A percentile compares a stretch with the other conserved stretches of the same genome.
phyloP scores from a whole-genome alignment of 129 eudicot genomes.

The Logfia minima region DNA sequence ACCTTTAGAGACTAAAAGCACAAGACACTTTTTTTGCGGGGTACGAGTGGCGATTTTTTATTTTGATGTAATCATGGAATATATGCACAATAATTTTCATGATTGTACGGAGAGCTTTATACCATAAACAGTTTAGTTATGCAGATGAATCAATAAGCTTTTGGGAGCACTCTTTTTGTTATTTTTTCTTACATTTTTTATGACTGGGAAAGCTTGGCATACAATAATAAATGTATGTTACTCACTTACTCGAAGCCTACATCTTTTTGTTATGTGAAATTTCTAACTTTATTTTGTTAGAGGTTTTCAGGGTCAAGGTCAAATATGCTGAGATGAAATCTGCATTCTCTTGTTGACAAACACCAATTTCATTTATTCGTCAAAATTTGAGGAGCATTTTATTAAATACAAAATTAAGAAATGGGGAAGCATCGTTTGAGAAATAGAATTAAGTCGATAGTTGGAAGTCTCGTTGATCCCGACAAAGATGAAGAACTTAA shows the following conservation, averaged over 20 bases:
- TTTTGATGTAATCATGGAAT: too few species aligned
- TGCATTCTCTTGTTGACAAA: neutral
- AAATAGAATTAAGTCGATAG: constrained; percentile 46
- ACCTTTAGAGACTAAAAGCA: neutral
- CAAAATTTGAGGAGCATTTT: constrained; percentile 5
- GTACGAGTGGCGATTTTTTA: neutral
- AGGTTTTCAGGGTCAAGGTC: constrained; percentile 3
- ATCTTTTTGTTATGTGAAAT: neutral
- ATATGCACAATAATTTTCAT: neutral
- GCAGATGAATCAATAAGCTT: neutral
- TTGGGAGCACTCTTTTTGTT: neutral
- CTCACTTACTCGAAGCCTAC: neutral
- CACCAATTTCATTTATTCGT: too few species aligned
- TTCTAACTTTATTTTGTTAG: neutral
- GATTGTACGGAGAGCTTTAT: neutral
- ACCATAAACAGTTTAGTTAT: neutral
- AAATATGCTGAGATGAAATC: neutral
- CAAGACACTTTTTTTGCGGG: neutral
- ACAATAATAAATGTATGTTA: neutral
- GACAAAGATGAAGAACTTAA: constrained; percentile 79
- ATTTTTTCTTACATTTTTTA: neutral
- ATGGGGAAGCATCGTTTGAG: constrained; percentile 61
- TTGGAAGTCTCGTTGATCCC: constrained; percentile 69
- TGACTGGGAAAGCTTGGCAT: constrained; percentile 1
- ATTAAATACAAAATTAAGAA: constrained; percentile 10